A percentile compares a stretch with the other conserved stretches of the same genome.
Conservation (phyloP, 805 yeast genomes). For the Clavispora asparagi region DNA sequence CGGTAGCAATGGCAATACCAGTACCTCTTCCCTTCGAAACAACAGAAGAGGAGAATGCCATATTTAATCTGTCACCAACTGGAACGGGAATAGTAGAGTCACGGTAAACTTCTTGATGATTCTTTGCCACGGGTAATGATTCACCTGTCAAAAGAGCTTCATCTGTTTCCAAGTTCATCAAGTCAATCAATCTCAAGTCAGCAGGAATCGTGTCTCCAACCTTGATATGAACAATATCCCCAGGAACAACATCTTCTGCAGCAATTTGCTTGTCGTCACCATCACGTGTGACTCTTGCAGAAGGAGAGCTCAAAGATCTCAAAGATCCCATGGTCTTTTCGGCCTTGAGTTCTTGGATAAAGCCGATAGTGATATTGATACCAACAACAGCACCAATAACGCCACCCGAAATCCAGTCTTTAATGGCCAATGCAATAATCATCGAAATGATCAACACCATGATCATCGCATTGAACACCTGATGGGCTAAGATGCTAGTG, state of each 20-base stretch:
- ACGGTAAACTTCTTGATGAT: constrained; percentile 36
- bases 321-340: constrained; percentile 77
- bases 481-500: constrained; percentile 54
- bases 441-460: constrained; percentile 64
- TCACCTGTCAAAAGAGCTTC: constrained; percentile 67
- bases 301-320: constrained; percentile 61
- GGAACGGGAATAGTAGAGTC: constrained; percentile 35
- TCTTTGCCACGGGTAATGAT: constrained; percentile 59
- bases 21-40: constrained; percentile 73
- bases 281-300: constrained; percentile 61
- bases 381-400: constrained; percentile 65
- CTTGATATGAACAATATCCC: constrained; percentile 57
- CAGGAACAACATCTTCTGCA: constrained; percentile 65
- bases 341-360: constrained; percentile 66
- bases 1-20: constrained; percentile 66
- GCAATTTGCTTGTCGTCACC: constrained; percentile 53
- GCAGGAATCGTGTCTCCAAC: constrained; percentile 79
- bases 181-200: constrained; percentile 54
- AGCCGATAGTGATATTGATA: constrained; percentile 63
- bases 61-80: constrained; percentile 68
- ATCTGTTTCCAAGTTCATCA: constrained; percentile 65
- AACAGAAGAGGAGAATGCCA: constrained; percentile 65
- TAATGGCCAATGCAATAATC: constrained; percentile 66
- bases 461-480: constrained; percentile 74
- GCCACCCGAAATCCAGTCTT: constrained; percentile 80